These are phyloP conservation scores for Astrephomene gubernaculifera DNA, from an alignment of 139 green algal genomes.

Conservation along the genomic window DNA sequence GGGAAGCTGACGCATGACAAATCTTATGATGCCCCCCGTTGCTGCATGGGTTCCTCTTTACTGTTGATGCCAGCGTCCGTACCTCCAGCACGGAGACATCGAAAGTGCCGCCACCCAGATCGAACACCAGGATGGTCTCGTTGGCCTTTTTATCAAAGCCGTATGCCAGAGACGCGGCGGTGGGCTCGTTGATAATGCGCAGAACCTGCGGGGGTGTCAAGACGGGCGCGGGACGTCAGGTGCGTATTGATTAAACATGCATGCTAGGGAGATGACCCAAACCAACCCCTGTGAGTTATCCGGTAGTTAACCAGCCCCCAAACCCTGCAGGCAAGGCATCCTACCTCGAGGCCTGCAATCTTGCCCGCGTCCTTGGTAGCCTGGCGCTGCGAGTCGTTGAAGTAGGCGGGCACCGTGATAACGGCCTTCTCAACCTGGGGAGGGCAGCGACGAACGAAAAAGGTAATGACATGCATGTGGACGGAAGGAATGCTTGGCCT, in stretches of 20 bases:
- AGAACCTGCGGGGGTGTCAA: conserved; percentile 84
- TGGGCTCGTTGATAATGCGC: conserved; percentile 99
- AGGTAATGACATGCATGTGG: background rate
- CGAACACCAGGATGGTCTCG: conserved; percentile 99
- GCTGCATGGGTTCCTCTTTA: too few relatives aligned
- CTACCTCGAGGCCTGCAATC: conserved; percentile 94
- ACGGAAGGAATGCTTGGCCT: too few relatives aligned
- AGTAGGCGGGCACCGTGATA: conserved; percentile 99
- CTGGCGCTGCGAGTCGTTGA: conserved; percentile 98
- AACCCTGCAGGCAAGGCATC: too few relatives aligned
- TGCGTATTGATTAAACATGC: too few relatives aligned
- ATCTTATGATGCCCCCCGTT: too few relatives aligned
- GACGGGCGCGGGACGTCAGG: too few relatives aligned
- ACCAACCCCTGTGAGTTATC: too few relatives aligned
- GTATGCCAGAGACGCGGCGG: conserved; percentile 97
- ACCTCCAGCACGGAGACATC: conserved; percentile 97
- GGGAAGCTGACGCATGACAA: too few relatives aligned
- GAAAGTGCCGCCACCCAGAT: conserved; percentile 99
- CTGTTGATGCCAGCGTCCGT: background rate
- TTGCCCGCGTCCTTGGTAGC: conserved; percentile 85
- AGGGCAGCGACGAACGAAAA: background rate
- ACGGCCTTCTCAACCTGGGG: conserved; percentile 91
- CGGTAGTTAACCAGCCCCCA: too few relatives aligned
- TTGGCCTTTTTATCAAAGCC: conserved; percentile 98
- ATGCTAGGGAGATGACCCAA: too few relatives aligned